Base-by-base conservation (phyloP, 345 rosid species). In the Mercurialis annua region DNA sequence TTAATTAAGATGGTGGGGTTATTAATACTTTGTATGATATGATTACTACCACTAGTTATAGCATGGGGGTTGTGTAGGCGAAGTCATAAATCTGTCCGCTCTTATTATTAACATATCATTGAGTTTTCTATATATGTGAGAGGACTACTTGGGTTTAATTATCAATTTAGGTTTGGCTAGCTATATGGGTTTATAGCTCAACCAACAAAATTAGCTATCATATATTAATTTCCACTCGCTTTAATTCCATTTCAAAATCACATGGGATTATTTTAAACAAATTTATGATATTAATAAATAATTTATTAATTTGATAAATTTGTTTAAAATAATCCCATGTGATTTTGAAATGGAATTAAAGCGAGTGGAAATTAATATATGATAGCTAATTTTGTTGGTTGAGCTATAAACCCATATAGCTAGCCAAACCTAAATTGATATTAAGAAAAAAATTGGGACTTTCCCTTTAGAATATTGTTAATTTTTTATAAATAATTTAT, bases 1-100 rank as follows among this genome's bases (percentile, higher is more conserved):
- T 24, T 64, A 11, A 40, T 43, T 17, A 2, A 46, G 49, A 62
- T 59, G 69, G 64, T 59, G 69, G 71, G 60, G 58, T 63, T 74
- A 54, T 4, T 52, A n/a, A 54, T 31, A 29, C 61, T 23, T 38
- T 55, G 48, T 18, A 23, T 64, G 76, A 23, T 16, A 68, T 73
- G 72, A 76, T 76, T 74, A 71, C 69, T 64, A 16, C 44, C 74
- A 78, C 82, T 74, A 67, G 38, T 48, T 31, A 20, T 12, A 43
- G 43, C 31, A 18, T 16, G 23, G 46, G 46, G 58, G 57, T 7
- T 36, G 26, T 10, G 5, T 18, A 47, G 1, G 18, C 18, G 30
- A 20, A 16, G 23, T 31, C 43, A 46, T 21, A 59, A 18, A 57
- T 1, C 27, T 62, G 17, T 30, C 16, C 34, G 2, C 30, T 31